These are phyloP conservation scores for Colletotrichum agaves DNA, from an alignment of 2,329 filamentous ascomycete species.

Conservation along the genomic window DNA sequence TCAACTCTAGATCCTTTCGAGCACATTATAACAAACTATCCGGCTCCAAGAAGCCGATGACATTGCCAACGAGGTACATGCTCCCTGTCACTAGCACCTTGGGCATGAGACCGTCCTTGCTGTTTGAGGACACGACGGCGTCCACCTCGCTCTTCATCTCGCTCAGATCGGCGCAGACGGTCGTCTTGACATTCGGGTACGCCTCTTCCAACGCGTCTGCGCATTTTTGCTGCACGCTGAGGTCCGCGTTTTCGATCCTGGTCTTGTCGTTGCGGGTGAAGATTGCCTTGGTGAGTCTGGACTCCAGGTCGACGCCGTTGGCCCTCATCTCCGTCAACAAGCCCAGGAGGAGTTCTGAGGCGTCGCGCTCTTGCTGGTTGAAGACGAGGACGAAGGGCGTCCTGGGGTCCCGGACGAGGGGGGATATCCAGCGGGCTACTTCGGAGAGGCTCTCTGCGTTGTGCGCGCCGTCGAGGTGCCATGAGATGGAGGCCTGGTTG, in stretches of 20 bases:
- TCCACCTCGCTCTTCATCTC: constrained; percentile 63
- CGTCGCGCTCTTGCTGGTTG: constrained; percentile 79
- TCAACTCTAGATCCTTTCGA: constrained; percentile 17
- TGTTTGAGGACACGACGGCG: constrained; percentile 55
- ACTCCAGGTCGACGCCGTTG: constrained; percentile 16
- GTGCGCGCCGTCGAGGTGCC: constrained; percentile 95
- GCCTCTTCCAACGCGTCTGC: constrained; percentile 60
- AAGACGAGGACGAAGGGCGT: constrained; percentile 74
- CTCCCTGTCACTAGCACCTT: constrained; percentile 68
- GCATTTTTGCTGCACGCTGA: constrained; percentile 62
- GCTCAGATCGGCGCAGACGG: constrained; percentile 42
- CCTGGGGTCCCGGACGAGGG: constrained; percentile 46
- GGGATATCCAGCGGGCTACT: constrained; percentile 83
- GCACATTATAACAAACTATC: constrained; percentile 12
- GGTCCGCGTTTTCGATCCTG: constrained; percentile 55
- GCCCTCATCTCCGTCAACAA: constrained; percentile 50
- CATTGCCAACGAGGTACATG: constrained; percentile 70
- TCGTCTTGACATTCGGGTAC: constrained; percentile 56
- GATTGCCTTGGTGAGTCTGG: constrained; percentile 75
- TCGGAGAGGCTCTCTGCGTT: constrained; percentile 89
- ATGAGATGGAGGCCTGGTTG: constrained; percentile 68
- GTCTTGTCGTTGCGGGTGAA: constrained; percentile 57
- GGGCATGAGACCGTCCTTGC: constrained; percentile 41
- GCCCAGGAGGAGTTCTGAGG: constrained; percentile 63
- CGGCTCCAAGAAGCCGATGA: constrained; percentile 58